Conservation (phyloP, 2,329 filamentous ascomycete genomes). For the Calonectria henricotiae region DNA sequence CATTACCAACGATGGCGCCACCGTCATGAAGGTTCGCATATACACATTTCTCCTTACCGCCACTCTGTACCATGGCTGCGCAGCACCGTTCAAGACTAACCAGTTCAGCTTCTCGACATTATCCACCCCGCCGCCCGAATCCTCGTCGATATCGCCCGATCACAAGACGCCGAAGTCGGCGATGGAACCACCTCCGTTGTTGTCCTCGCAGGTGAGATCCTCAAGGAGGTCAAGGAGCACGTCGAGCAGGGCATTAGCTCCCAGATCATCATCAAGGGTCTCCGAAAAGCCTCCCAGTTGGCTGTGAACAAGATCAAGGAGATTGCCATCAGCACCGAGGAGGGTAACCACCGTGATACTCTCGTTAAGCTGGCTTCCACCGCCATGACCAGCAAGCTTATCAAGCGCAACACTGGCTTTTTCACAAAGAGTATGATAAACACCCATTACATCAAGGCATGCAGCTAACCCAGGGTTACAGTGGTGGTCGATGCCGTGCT, state of each 20-base stretch:
- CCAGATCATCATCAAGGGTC: slow-evolving; percentile 96
- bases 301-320: slow-evolving; percentile 99
- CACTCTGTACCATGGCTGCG: slow-evolving; percentile 4
- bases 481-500: slow-evolving; percentile 99
- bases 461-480: slow-evolving; percentile 60
- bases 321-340: slow-evolving; percentile 89
- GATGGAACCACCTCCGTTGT: slow-evolving; percentile 99
- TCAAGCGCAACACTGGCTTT: slow-evolving; percentile 96
- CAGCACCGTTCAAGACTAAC: slow-evolving; percentile 25
- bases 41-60: not conserved
- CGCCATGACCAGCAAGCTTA: slow-evolving; percentile 99
- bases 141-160: slow-evolving; percentile 97
- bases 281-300: slow-evolving; percentile 89
- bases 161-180: slow-evolving; percentile 98
- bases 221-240: slow-evolving; percentile 96
- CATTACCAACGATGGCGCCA: slow-evolving; percentile 99
- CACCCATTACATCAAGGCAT: not conserved
- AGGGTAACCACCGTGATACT: slow-evolving; percentile 89
- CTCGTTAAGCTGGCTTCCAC: slow-evolving; percentile 91
- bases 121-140: slow-evolving; percentile 97
- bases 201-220: slow-evolving; percentile 95
- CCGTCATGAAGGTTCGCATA: slow-evolving; percentile 90
- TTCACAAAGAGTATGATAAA: slow-evolving; percentile 90
- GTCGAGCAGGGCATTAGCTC: slow-evolving; percentile 98
- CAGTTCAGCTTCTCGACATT: slow-evolving; percentile 89